Conservation (phyloP, 306 rosid genomes). For the Luffa aegyptiaca region DNA sequence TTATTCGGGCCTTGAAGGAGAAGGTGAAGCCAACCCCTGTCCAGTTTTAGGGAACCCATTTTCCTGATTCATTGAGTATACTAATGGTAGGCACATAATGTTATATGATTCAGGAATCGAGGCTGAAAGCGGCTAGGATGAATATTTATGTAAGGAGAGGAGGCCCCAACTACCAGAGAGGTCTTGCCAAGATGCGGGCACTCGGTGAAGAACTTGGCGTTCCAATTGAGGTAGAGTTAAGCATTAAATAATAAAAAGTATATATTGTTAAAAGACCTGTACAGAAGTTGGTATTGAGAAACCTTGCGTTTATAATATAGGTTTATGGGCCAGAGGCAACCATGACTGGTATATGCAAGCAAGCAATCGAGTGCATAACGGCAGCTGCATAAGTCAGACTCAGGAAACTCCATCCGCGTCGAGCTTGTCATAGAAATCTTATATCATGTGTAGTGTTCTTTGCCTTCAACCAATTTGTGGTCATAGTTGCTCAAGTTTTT, state of each 20-base stretch:
- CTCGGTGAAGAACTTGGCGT: constrained; percentile 85
- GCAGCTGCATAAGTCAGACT: constrained; percentile 49
- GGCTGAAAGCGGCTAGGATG: constrained; percentile 80
- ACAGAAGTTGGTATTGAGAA: background rate
- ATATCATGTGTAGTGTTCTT: background rate
- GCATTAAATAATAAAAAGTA: background rate
- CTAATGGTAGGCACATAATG: background rate
- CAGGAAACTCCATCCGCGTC: background rate
- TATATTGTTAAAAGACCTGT: background rate
- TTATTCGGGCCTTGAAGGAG: constrained; percentile 87
- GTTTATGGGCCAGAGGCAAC: constrained; percentile 97
- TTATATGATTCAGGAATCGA: constrained; percentile 50
- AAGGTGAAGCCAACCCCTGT: constrained; percentile 38
- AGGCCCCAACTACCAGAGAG: constrained; percentile 98
- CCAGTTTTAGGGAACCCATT: background rate
- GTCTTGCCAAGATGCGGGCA: constrained; percentile 74
- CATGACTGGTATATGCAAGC: constrained; percentile 96
- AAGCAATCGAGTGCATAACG: constrained; percentile 82
- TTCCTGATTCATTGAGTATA: background rate
- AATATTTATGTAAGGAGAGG: constrained; percentile 90
- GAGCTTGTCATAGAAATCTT: background rate
- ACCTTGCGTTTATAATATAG: constrained; percentile 25
- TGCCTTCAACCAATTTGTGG: background rate
- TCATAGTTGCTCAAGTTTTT: background rate
- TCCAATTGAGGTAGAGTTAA: constrained; percentile 68